Evolutionary conservation across 192 early-diverging fungal species (phyloP), one percentile per base, ranked within the genome.

Genomic region (Lunasporangiospora selenospora): DNA sequence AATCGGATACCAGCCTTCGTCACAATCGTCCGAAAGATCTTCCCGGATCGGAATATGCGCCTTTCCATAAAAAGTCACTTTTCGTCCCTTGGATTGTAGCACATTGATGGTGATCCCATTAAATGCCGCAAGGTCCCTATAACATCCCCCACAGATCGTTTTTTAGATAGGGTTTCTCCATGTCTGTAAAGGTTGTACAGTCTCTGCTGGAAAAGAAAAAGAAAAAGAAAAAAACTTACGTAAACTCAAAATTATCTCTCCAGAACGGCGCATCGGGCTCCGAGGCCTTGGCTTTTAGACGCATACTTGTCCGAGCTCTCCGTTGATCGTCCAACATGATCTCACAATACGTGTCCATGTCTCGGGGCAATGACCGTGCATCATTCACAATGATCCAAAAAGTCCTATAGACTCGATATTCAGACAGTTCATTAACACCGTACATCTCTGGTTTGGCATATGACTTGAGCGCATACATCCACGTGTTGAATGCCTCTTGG

Each of bases 201-300:
- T n/a, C n/a, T n/a, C n/a, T n/a, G n/a, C n/a, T n/a, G n/a, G n/a
- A n/a, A n/a, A n/a, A n/a, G n/a, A n/a, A 41, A 7, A 15, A 53
- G 19, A 30, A 29, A 39, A 21, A 24, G 31, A 49, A 6, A 6
- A 31, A 31, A 13, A 29, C 63, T 53, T 75, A 79, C 80, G 64
- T 75, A 38, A 82, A 71, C 19, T 67, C 63, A 53, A 82, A 79
- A 13, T 59, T 63, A 37, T 82, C 81, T 26, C 75, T 42, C 81
- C 81, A 82, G 37, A 77, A 77, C 15, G 78, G 69, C 10, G 65
- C 31, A 24, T 61, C 67, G 7, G 24, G 39, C 44, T 71, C 59
- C 6, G 58, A 40, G 2, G 51, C 52, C 23, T 46, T 62, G 13
- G 49, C 12, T 13, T 71, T 75, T 16, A 53, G 57, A n/a, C 76